Conservation (phyloP, 345 rosid species). For the Capsella bursapastoris region DNA sequence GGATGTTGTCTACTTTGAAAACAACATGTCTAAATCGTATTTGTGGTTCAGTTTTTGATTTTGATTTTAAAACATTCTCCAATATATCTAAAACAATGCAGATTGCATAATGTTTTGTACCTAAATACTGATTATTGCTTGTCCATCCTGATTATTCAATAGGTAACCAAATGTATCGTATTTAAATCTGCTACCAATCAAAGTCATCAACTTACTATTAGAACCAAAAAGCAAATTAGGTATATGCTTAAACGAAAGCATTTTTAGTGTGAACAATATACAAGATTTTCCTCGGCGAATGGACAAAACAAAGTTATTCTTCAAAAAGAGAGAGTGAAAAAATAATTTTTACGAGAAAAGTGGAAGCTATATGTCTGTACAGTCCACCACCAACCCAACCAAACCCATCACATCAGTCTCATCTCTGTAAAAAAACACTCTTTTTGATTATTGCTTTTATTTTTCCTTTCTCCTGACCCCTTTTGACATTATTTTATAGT, state of each 20-base stretch:
- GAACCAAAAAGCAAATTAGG: slow-evolving; percentile 16
- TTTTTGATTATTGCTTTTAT: slow-evolving; percentile 20
- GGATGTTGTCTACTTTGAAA: no score
- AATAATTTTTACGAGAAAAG: slow-evolving; percentile 13
- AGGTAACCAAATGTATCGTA: no score
- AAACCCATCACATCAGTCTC: slow-evolving; percentile 42
- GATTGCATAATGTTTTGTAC: no score
- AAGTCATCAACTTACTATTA: background rate
- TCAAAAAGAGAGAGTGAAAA: background rate
- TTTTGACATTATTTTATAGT: slow-evolving; percentile 22
- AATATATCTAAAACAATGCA: no score
- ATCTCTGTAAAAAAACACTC: slow-evolving; percentile 16
- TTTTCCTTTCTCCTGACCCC: no score
- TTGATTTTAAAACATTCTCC: no score
- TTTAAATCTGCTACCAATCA: no score
- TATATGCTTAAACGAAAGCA: background rate
- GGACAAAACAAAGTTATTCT: slow-evolving; percentile 30
- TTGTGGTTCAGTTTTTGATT: no score
- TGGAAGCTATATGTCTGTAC: slow-evolving; percentile 30
- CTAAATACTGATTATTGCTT: no score
- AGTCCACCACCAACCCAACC: slow-evolving; percentile 40
- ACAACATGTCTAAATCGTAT: no score
- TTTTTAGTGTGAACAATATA: slow-evolving; percentile 22
- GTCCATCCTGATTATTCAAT: no score
- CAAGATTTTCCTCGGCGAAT: slow-evolving; percentile 22